phyloP scores from a whole-genome alignment of 305 asterid species.

The Solanum hybrid region DNA sequence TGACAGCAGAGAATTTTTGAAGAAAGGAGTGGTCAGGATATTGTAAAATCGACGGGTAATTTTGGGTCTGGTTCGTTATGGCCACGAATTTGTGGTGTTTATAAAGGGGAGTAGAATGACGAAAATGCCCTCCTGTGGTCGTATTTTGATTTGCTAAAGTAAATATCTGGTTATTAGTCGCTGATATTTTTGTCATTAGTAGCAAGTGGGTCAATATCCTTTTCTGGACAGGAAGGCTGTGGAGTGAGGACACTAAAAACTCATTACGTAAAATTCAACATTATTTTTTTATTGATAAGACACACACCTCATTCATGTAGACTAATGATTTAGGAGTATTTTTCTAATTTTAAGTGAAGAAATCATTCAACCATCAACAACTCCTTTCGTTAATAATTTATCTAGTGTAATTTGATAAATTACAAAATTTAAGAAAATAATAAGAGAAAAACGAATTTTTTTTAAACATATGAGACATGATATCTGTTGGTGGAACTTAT shows the following conservation, averaged over 20 bases:
- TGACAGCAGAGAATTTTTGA: background rate
- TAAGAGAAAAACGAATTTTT: background rate
- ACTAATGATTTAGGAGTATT: background rate
- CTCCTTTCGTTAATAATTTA: background rate
- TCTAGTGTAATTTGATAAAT: background rate
- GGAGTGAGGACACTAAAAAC: background rate
- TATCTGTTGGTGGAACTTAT: background rate
- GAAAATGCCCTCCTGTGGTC: background rate
- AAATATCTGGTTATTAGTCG: background rate
- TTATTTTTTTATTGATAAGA: background rate
- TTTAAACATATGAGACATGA: background rate
- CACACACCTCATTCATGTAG: background rate
- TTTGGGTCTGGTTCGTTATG: background rate
- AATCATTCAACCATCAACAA: background rate
- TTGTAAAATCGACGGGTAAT: conserved; percentile 1
- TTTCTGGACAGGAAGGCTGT: background rate
- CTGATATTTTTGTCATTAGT: background rate
- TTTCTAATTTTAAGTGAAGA: background rate
- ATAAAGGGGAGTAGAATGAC: background rate
- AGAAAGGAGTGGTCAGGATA: background rate
- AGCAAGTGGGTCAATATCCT: background rate
- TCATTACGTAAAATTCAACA: background rate
- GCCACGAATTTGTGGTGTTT: background rate
- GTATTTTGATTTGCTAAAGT: background rate
- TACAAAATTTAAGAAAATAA: background rate